phyloP scores from a whole-genome alignment of 805 yeast species.

The Starmerella cellae region DNA sequence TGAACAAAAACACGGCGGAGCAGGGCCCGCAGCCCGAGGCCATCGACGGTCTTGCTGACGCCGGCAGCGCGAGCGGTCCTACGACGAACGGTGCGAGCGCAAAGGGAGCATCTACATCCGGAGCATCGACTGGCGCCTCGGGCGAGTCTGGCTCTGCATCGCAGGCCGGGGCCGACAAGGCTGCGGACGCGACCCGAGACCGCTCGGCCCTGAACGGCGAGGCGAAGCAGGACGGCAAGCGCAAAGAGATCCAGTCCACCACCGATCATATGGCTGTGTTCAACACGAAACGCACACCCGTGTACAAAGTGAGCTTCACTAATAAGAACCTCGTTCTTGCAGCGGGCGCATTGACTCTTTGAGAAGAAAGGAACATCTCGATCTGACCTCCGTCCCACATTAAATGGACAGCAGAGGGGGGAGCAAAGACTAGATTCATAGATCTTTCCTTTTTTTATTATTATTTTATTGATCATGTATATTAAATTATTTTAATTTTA shows the following conservation, averaged over 20 bases:
- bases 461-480: not conserved
- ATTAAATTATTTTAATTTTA: too few species aligned
- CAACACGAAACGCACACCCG: constrained; percentile 87
- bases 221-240: constrained; percentile 19
- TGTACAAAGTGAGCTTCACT: constrained; percentile 84
- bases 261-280: constrained; percentile 86
- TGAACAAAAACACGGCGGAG: constrained; percentile 70
- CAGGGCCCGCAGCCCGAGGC: constrained; percentile 72
- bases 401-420: too few species aligned
- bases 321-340: constrained; percentile 82
- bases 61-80: not conserved
- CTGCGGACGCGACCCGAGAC: not conserved
- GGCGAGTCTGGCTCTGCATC: not conserved
- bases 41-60: constrained; percentile 26
- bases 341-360: constrained; percentile 61
- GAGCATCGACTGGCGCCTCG: not conserved
- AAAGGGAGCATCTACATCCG: not conserved
- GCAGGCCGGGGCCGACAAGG: not conserved
- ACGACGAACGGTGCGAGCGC: not conserved
- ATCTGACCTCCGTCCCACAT: too few species aligned
- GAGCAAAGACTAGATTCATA: too few species aligned
- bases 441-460: too few species aligned
- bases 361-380: too few species aligned
- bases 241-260: constrained; percentile 64
- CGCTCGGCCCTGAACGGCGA: constrained; percentile 24